Base-by-base conservation (phyloP, 2,329 filamentous ascomycete genomes). In the Aspergillus sp. region DNA sequence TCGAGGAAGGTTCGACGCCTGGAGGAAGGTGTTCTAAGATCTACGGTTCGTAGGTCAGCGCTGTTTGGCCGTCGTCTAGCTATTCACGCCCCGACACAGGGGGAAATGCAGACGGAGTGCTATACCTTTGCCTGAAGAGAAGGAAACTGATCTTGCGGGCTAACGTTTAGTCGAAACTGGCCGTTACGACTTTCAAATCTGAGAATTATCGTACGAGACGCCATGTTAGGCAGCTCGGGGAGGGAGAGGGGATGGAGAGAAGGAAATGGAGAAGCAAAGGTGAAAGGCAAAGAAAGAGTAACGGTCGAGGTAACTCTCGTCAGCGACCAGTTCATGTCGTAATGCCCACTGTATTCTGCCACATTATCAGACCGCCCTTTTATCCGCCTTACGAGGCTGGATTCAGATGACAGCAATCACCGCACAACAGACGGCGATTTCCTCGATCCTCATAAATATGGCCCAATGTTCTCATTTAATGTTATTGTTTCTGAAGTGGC, bases 151-250 rank as follows among this genome's bases (percentile, higher is more conserved):
- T 91, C 88, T 47, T 85, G 84, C 54, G 89, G 86, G 69, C 93
- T 89, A 68, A 96, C 86, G 55, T 84, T 91, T 71, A 98, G 83
- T 69, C 95, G 90, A 78, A 93, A 89, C 84, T 95, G 95, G 81
- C 95, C 95, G 81, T 97, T 93, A 66, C 91, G 92, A 75, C 93
- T 93, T 72, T 93, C 89, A 69, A 97, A 91, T 77, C 93, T 88
- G 60, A 97, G 83, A 73, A 97, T 84, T 88, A 97, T 97, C 66
- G 74, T 80, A 74, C 73, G 68, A 52, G 77, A 69, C 25, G 77
- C 69, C 78, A 80, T 80, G 43, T 51, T 41, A 66, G 64, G 49
- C 31, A 54, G 34, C 34, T 25, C 19, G 49, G 13, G 34, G 31
- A 43, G 13, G 45, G 22, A 19, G 28, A 25, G 22, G 19, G 13